Base-by-base conservation (phyloP, 2,329 filamentous ascomycete genomes). In the Penicillium sp. region DNA sequence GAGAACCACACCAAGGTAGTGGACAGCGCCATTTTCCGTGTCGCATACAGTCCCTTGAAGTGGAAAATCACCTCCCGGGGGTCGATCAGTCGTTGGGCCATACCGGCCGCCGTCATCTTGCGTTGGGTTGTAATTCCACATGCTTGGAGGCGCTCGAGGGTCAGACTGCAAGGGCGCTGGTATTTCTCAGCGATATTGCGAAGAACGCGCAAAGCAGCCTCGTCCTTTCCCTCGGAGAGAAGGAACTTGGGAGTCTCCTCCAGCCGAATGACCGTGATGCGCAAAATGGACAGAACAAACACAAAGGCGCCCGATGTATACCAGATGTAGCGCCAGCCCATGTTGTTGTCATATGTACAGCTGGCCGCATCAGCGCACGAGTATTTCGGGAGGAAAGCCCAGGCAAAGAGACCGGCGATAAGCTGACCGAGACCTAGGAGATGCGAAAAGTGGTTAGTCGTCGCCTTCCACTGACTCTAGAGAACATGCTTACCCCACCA, bases 1-100 rank as follows among this genome's bases (percentile, higher is more conserved):
- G 84, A 87, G 6, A 88, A 68, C 84, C 87, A 90, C 60, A 91
- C 85, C 57, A 91, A 74, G 0, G 75, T 60, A 0, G 88, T 92
- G 0, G 84, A 88, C 2, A 86, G 68, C 1, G 77, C 83, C 54
- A 91, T 83, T 55, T 79, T 81, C 52, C 72, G 81, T 0, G 86
- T 89, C 0, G 77, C 75, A 65, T 88, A 92, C 1, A 92, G 80
- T 3, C 88, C 88, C 16, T 79, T 77, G 25, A 92, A 67, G 67
- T 92, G 89, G 21, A 70, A 60, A 4, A 76, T 69, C 47, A 78
- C 70, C 54, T 69, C 59, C 16, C 46, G 49, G 1, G 48, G 57
- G 60, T 62, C 19, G 6, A 64, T 53, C 13, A 64, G 42, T 33
- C 59, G 54, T 46, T 56, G 37, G 11, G 48, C 33, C n/a, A 61